A percentile compares a stretch with the other conserved stretches of the same genome.
These are phyloP conservation scores for Posidonia australis DNA, from an alignment of 106 monocot species.

Conservation along the genomic window DNA sequence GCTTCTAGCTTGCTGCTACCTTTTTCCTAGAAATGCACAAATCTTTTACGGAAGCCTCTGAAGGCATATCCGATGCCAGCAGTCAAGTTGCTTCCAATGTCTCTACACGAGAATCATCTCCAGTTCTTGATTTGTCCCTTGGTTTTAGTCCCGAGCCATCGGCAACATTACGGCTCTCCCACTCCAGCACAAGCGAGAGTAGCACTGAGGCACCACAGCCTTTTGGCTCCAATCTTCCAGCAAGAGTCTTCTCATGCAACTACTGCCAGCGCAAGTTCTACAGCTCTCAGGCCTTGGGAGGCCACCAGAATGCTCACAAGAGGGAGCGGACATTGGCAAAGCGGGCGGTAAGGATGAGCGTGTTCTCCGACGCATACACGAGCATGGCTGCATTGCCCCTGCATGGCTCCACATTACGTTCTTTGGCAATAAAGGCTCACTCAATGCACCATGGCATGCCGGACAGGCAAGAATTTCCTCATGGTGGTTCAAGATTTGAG, in stretches of 20 bases:
- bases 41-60: too few species aligned
- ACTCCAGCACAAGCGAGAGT: conserved; percentile 27
- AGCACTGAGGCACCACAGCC: neutral
- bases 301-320: conserved; percentile 54
- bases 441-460: conserved; percentile 23
- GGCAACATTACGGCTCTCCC: neutral
- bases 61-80: too few species aligned
- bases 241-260: conserved; percentile 43
- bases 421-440: conserved; percentile 31
- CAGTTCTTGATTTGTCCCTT: too few species aligned
- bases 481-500: conserved; percentile 4
- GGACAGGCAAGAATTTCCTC: neutral
- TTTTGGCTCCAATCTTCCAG: neutral
- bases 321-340: conserved; percentile 38
- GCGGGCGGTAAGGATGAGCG: conserved; percentile 11
- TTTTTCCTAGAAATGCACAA: too few species aligned
- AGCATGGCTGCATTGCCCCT: conserved; percentile 35
- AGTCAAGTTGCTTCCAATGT: too few species aligned
- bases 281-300: conserved; percentile 45
- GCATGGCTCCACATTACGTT: conserved; percentile 24
- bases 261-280: conserved; percentile 56
- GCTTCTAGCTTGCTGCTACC: too few species aligned
- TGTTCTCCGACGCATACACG: conserved; percentile 7
- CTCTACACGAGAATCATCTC: too few species aligned
- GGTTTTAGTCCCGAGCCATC: neutral